Conservation (phyloP, 1,139 yeast species). For the Yamadazyma dushanensis region DNA sequence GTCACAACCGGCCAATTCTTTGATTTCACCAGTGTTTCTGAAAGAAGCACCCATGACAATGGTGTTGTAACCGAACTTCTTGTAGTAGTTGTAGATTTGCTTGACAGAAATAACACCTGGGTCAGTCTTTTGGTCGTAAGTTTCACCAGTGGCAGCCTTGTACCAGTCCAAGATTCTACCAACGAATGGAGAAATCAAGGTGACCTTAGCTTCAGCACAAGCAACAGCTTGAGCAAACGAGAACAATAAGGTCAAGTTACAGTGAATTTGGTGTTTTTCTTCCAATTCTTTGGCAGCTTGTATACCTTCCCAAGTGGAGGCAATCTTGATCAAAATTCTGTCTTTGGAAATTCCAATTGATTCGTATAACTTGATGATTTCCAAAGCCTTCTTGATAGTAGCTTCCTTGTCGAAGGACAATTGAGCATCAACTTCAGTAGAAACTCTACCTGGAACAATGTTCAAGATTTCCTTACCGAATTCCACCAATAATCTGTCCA, state of each 20-base stretch:
- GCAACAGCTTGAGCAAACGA: constrained; percentile 98
- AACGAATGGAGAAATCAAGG: constrained; percentile 96
- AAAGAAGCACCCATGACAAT: constrained; percentile 99
- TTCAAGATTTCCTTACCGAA: constrained; percentile 91
- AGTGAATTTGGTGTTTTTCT: constrained; percentile 85
- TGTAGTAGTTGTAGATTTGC: constrained; percentile 92
- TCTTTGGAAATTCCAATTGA: constrained; percentile 82
- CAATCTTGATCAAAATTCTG: constrained; percentile 91
- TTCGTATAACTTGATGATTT: constrained; percentile 83
- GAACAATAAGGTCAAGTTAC: constrained; percentile 93
- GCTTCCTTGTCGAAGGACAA: constrained; percentile 93
- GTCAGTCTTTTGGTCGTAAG: constrained; percentile 77
- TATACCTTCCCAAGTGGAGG: constrained; percentile 99
- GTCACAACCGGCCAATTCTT: constrained; percentile 96
- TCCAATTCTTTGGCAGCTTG: constrained; percentile 98
- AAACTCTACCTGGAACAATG: constrained; percentile 98
- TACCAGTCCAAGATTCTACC: constrained; percentile 99
- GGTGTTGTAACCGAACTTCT: constrained; percentile 93
- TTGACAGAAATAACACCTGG: constrained; percentile 96
- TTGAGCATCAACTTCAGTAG: constrained; percentile 98
- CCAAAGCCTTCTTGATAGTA: constrained; percentile 87
- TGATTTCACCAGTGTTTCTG: constrained; percentile 97
- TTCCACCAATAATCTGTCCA: constrained; percentile 91
- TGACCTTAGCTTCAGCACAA: constrained; percentile 95
- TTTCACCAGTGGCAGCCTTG: constrained; percentile 92